Evolutionary conservation across 805 yeast species (phyloP).

Genomic region (Yarrowia divulgata): DNA sequence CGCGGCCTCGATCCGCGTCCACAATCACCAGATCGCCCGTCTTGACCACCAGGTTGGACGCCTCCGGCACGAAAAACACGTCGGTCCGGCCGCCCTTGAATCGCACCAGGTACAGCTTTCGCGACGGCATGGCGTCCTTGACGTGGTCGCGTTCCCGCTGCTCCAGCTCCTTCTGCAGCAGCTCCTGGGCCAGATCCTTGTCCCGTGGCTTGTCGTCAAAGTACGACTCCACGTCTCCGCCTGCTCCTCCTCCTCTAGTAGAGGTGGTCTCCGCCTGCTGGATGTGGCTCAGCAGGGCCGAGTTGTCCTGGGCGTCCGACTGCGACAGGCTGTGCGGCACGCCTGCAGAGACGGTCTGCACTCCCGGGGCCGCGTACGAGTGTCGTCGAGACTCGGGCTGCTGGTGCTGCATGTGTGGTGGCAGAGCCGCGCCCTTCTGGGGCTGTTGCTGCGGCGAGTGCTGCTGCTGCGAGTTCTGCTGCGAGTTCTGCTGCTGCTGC

Average conservation of each 20-base stretch:
- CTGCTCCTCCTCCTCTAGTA: background rate
- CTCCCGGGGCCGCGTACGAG: conserved; percentile 42
- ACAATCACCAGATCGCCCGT: conserved; percentile 77
- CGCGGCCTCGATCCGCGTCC: conserved; percentile 84
- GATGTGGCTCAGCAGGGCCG: conserved; percentile 29
- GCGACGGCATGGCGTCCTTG: conserved; percentile 39
- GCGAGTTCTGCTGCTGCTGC: conserved; percentile 20
- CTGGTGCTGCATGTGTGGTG: conserved; percentile 39
- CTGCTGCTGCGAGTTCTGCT: conserved; percentile 40
- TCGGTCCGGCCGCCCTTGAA: conserved; percentile 84
- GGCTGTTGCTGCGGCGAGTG: conserved; percentile 3
- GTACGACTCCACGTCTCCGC: conserved; percentile 34
- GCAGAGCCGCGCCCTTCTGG: conserved; percentile 29
- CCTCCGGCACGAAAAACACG: conserved; percentile 68
- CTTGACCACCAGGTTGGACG: conserved; percentile 51
- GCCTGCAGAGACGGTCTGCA: conserved; percentile 28
- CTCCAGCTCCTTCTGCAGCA: conserved; percentile 39
- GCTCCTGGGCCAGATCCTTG: conserved; percentile 37
- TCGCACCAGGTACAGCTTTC: conserved; percentile 54
- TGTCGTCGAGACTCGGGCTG: conserved; percentile 45
- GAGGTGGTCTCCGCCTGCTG: conserved; percentile 23
- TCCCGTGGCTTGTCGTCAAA: conserved; percentile 38
- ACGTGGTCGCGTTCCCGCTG: conserved; percentile 38
- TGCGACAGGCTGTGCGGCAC: conserved; percentile 24
- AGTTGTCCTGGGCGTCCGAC: conserved; percentile 25